Conservation (phyloP, 768 basidiomycete genomes). For the Leccinum aurantiacum region DNA sequence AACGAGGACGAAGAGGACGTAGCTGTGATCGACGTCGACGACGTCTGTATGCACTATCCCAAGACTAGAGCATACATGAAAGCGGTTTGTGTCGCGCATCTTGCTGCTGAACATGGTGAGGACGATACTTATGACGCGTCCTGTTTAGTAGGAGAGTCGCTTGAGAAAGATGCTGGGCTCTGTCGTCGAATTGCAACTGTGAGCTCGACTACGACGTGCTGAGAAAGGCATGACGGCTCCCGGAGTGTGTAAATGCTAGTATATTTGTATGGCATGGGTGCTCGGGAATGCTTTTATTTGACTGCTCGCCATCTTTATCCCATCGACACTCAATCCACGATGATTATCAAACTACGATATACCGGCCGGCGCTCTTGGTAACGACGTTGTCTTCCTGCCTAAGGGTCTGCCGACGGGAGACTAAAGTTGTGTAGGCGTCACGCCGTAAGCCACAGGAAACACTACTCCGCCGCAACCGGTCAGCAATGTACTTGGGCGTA, state of each 20-base stretch:
- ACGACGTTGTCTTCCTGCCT: not conserved
- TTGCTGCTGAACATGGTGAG: not conserved
- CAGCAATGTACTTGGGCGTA: no score
- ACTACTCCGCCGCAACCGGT: not conserved
- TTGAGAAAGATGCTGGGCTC: slow-evolving; percentile 9
- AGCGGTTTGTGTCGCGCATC: slow-evolving; percentile 19
- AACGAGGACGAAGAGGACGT: slow-evolving; percentile 21
- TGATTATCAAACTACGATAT: not conserved
- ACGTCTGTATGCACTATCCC: slow-evolving; percentile 21
- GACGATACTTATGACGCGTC: slow-evolving; percentile 2
- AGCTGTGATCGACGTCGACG: slow-evolving; percentile 16
- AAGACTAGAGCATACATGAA: slow-evolving; percentile 20
- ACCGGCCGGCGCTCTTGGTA: not conserved
- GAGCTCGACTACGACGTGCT: not conserved
- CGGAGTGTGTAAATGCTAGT: not conserved
- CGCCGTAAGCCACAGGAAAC: not conserved
- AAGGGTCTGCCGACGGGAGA: no score
- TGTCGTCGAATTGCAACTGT: slow-evolving; percentile 19
- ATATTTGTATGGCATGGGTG: not conserved
- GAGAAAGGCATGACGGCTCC: not conserved
- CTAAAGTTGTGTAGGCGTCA: not conserved
- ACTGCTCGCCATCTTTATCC: not conserved
- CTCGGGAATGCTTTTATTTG: not conserved
- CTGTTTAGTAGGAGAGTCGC: slow-evolving; percentile 16
- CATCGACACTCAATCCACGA: not conserved